Base-by-base conservation (phyloP, 345 rosid species). In the Hirschfeldia incana region DNA sequence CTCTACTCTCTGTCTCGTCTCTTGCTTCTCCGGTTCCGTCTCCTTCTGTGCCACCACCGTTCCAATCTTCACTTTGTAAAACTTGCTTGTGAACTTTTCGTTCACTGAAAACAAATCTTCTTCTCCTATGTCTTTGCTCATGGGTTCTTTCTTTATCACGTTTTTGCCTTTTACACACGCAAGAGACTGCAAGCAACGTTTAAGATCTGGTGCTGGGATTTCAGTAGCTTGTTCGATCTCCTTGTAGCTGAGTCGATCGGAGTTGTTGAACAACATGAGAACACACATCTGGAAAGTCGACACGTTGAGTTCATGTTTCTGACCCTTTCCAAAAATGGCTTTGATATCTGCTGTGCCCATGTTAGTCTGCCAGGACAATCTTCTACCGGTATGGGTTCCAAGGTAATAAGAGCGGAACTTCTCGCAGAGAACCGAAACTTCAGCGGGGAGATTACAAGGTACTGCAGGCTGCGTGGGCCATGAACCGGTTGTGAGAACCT, bases 201-300 rank as follows among this genome's bases (percentile, higher is more conserved):
- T 93, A 73, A 95, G 86, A 83, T 95, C 99, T 29, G 97, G 29
- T 16, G 96, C 77, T 1, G 97, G 97, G 81, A 95, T 93, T 78
- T 88, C 97, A 0, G 97, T 89, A 2, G 97, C 98, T 79, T 91
- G 97, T 80, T 95, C 99, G 2, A 91, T 93, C 87, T 95, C 99
- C 77, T 85, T 90, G 86, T 91, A 95, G 86, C 84, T 88, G 74
- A 95, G 92, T 39, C 91, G 81, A 27, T 93, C 99, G 27, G 90
- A 83, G 77, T 84, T 90, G 84, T 95, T 95, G 67, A 93, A 95
- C 62, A 93, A 71, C 93, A 95, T 85, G 34, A 95, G 91, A 15
- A 95, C 99, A 75, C 99, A 95, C 99, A 95, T 95, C 53, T 95
- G 99, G 87, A 90, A 95, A 1, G 99, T 95, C 16, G 99, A 95